Evolutionary conservation across 257 asterid species (phyloP), one percentile per base, ranked within the genome.

Genomic region (Henckelia pumila): DNA sequence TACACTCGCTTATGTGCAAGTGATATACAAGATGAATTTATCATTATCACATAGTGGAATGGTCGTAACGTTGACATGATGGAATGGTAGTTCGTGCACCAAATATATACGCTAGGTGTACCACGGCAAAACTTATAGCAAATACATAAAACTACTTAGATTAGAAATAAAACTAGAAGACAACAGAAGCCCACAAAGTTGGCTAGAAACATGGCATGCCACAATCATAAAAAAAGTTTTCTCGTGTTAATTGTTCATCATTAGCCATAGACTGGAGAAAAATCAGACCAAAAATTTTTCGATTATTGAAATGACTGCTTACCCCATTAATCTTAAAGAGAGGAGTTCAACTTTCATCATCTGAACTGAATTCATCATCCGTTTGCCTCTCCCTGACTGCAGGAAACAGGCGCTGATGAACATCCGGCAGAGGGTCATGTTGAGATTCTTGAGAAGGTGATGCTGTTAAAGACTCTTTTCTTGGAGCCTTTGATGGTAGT

Each of bases 321-420:
- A 64, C 69, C 60, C 40, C 8, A 19, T 32, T 61, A 25, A 33
- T 61, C 66, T 32, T 61, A 57, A 37, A 61, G 19, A 69, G 14
- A 56, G 66, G 68, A 66, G 74, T 63, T 75, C 80, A 85, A 68
- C 68, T 72, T n/a, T 84, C 92, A 6, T 84, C 91, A 37, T 87
- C 96, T 37, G 95, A 92, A 73, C 85, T 77, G 80, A 76, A 79
- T 50, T 84, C 84, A 24, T 81, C 82, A 14, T 85, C 85, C 30
- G 69, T 58, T 35, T 80, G 87, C 33, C 80, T 78, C 56, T 80
- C 84, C 80, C 82, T 81, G 82, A 89, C 80, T 57, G 95, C 87
- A 22, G 98, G 98, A 77, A 92, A 92, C 19, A 85, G 67, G 19
- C 76, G 81, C 24, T 73, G 53, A 23, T 62, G 83, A 16, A 77